Evolutionary conservation across 2,329 filamentous ascomycete genomes (phyloP).

Genomic region (Fusarium keratoplasticum): DNA sequence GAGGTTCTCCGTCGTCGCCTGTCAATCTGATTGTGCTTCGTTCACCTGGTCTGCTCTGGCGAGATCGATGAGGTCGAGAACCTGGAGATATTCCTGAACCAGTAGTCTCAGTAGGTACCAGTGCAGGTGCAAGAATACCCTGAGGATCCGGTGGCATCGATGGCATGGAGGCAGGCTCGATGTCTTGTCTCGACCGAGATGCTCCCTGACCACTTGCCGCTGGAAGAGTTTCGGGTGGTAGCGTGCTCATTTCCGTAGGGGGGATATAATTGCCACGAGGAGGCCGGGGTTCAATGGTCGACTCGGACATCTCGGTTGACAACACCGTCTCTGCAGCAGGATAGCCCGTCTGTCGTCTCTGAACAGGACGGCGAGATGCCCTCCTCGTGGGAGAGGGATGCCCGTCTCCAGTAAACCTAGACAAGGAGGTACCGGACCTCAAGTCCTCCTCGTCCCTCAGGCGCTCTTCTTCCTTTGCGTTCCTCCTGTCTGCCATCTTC

Average conservation of each 20-base stretch:
- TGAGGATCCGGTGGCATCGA: conserved; percentile 65
- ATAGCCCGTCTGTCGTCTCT: conserved; percentile 48
- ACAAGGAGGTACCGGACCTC: conserved; percentile 70
- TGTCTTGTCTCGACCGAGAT: conserved; percentile 56
- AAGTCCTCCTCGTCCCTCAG: conserved; percentile 62
- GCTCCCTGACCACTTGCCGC: conserved; percentile 43
- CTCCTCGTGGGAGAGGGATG: conserved; percentile 61
- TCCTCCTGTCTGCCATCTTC: conserved; percentile 69
- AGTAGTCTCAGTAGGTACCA: conserved; percentile 44
- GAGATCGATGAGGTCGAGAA: conserved; percentile 56
- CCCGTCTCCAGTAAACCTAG: conserved; percentile 77
- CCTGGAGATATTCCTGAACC: conserved; percentile 46
- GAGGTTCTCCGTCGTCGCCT: conserved; percentile 57
- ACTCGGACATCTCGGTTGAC: conserved; percentile 52
- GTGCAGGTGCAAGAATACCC: conserved; percentile 49
- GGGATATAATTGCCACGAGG: conserved; percentile 43
- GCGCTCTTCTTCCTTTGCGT: conserved; percentile 61
- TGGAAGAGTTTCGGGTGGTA: conserved; percentile 38
- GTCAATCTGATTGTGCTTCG: conserved; percentile 55
- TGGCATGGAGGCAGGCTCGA: conserved; percentile 62
- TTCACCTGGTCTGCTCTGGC: conserved; percentile 58
- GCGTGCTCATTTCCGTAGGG: conserved; percentile 36
- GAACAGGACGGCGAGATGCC: conserved; percentile 45
- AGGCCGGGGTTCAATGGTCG: conserved; percentile 48
- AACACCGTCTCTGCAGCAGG: conserved; percentile 41